Evolutionary conservation across 2,329 filamentous ascomycete species (phyloP).

Genomic region (Pseudodiploospora longispora): DNA sequence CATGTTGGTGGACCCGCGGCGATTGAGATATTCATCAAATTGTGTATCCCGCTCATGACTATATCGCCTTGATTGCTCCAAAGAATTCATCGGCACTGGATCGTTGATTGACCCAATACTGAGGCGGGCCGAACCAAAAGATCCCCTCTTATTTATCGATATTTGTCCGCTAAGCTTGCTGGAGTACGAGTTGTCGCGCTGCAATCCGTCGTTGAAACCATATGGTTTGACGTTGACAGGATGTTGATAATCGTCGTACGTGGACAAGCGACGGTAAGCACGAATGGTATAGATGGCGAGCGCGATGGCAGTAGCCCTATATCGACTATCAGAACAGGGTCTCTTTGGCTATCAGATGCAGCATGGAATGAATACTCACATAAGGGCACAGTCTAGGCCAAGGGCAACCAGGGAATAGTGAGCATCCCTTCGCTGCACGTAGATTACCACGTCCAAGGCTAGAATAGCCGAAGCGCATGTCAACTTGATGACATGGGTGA

Average conservation of each 20-base stretch:
- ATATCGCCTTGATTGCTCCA: constrained; percentile 25
- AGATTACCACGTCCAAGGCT: constrained; percentile 44
- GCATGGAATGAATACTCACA: constrained; percentile 31
- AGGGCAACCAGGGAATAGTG: constrained; percentile 42
- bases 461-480: constrained; percentile 38
- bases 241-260: constrained; percentile 43
- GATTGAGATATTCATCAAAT: constrained; percentile 37
- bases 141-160: constrained; percentile 21
- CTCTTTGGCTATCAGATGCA: neutral
- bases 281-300: constrained; percentile 38
- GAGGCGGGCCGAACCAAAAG: constrained; percentile 18
- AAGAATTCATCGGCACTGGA: constrained; percentile 12
- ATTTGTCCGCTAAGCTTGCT: constrained; percentile 12
- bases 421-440: constrained; percentile 34
- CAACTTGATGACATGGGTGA: constrained; percentile 42
- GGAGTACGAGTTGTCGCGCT: constrained; percentile 19
- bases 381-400: constrained; percentile 37
- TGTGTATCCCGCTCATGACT: constrained; percentile 38
- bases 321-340: constrained; percentile 3
- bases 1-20: constrained; percentile 18
- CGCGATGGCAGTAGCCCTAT: constrained; percentile 33
- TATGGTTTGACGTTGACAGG: constrained; percentile 41
- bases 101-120: constrained; percentile 20
- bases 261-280: constrained; percentile 38
- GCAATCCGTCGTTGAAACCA: constrained; percentile 31